Evolutionary conservation across 345 rosid species (phyloP).

Genomic region (Rhodamnia argentea): DNA sequence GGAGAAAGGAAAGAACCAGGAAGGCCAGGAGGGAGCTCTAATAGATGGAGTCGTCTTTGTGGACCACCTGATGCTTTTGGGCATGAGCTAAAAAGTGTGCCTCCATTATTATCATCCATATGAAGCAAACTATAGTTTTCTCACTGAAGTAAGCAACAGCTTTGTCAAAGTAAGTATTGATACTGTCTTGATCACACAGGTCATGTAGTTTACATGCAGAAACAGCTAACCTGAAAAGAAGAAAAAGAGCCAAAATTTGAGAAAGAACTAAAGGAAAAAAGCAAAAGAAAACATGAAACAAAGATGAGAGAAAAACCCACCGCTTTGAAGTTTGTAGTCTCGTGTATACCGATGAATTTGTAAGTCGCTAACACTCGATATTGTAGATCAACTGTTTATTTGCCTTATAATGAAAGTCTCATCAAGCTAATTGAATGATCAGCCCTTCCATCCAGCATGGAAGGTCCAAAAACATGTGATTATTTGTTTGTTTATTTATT

Average conservation of each 20-base stretch:
- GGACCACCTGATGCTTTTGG: not conserved
- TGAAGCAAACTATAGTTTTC: not conserved
- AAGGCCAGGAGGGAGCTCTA: not conserved
- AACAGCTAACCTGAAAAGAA: not conserved
- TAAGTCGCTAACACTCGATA: not conserved
- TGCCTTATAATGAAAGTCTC: not conserved
- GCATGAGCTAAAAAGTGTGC: not conserved
- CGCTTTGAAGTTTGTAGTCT: not conserved
- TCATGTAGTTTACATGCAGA: not conserved
- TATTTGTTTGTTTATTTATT: not conserved
- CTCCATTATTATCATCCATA: not conserved
- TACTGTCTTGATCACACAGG: not conserved
- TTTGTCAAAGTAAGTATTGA: not conserved
- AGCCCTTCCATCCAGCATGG: not conserved
- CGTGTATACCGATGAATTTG: not conserved
- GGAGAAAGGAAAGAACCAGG: not conserved
- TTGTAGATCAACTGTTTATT: not conserved
- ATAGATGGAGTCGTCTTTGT: not conserved
- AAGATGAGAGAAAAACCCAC: not conserved
- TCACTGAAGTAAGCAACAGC: not conserved
- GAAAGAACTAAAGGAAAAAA: not conserved
- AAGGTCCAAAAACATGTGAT: not conserved
- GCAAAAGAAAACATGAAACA: not conserved
- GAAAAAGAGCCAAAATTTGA: not conserved
- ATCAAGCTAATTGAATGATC: not conserved